These are phyloP conservation scores for Podaxis pistillaris DNA, from an alignment of 768 basidiomycete genomes.

Conservation along the genomic window DNA sequence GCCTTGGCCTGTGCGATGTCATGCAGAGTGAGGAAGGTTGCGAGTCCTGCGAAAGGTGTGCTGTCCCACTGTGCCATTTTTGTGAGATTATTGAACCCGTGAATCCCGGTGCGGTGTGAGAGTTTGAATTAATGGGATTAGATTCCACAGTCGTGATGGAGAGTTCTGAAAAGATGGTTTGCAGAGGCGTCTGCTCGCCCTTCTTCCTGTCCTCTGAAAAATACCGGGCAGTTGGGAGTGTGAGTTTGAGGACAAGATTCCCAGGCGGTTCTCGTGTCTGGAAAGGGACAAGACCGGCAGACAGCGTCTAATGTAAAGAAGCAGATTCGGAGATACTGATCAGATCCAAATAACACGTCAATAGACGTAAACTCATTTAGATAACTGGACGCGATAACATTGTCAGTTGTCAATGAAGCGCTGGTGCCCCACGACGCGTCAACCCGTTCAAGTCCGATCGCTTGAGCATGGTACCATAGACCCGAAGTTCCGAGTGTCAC, in stretches of 20 bases:
- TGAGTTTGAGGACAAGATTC: neutral
- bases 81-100: neutral
- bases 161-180: too few species aligned
- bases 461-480: neutral
- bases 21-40: conserved; percentile 36
- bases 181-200: too few species aligned
- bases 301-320: neutral
- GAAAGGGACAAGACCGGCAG: too few species aligned
- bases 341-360: conserved; percentile 7
- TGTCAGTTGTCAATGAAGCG: neutral
- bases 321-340: neutral
- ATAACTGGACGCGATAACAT: neutral
- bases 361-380: conserved; percentile 7
- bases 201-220: too few species aligned
- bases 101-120: too few species aligned
- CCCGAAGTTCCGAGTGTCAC: neutral
- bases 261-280: neutral
- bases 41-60: conserved; percentile 30
- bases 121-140: too few species aligned
- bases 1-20: conserved; percentile 38
- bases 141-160: too few species aligned
- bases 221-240: too few species aligned
- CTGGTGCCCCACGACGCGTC: conserved; percentile 1
- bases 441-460: neutral
- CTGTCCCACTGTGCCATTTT: conserved; percentile 36